phyloP scores from a whole-genome alignment of 2,329 filamentous ascomycete species.

The Ilyonectria mors-panacis region DNA sequence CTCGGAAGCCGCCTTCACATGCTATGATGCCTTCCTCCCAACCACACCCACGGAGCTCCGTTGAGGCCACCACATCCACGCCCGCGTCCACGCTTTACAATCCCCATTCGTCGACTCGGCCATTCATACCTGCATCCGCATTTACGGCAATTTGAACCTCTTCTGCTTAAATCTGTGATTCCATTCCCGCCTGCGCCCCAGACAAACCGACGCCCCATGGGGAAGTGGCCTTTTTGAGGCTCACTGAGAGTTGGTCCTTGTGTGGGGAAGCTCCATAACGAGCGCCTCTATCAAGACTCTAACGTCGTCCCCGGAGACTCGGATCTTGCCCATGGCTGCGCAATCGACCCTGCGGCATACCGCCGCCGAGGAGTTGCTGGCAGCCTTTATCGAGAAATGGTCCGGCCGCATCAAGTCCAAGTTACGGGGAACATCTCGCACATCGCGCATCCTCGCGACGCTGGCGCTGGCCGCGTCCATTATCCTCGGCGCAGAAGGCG shows the following conservation, averaged over 20 bases:
- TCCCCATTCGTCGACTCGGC: constrained; percentile 17
- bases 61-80: constrained; percentile 28
- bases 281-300: constrained; percentile 27
- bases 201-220: constrained; percentile 35
- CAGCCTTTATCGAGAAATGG: constrained; percentile 75
- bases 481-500: constrained; percentile 83
- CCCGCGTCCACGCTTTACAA: constrained; percentile 19
- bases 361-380: constrained; percentile 76
- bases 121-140: background rate
- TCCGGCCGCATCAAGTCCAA: constrained; percentile 65
- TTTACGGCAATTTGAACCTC: constrained; percentile 19
- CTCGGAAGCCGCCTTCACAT: constrained; percentile 50
- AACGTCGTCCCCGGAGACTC: constrained; percentile 14
- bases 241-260: constrained; percentile 36
- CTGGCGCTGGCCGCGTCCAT: constrained; percentile 84
- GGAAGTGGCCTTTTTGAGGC: constrained; percentile 36
- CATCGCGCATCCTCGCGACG: constrained; percentile 81
- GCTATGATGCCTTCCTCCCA: constrained; percentile 37
- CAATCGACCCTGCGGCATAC: constrained; percentile 86
- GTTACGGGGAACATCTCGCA: constrained; percentile 76
- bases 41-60: constrained; percentile 18
- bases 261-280: constrained; percentile 44
- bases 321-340: constrained; percentile 75
- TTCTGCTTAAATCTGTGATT: constrained; percentile 21
- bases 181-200: constrained; percentile 2